A percentile compares a stretch with the other conserved stretches of the same genome.
These are phyloP conservation scores for Candida mattraensis DNA, from an alignment of 805 yeast species.

Conservation along the genomic window DNA sequence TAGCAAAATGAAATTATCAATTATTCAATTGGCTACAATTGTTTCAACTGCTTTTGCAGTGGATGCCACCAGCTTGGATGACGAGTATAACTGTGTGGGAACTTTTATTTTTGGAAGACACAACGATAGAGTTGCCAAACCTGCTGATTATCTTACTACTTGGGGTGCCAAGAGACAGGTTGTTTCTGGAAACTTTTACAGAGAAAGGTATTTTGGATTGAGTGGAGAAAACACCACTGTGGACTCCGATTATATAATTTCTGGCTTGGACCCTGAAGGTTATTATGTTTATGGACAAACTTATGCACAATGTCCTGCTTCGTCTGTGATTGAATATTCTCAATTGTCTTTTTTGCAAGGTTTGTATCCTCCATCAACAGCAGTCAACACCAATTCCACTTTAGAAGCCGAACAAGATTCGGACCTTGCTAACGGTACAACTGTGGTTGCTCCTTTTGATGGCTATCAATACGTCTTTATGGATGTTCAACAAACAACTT, in stretches of 20 bases:
- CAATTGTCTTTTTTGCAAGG: conserved; percentile 48
- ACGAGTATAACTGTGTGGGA: conserved; percentile 36
- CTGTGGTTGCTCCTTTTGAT: conserved; percentile 37
- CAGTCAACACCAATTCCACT: conserved; percentile 25
- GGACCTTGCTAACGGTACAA: conserved; percentile 40
- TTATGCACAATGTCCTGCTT: conserved; percentile 37
- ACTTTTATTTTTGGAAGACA: conserved; percentile 49
- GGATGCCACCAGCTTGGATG: conserved; percentile 23
- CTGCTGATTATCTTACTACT: conserved; percentile 44
- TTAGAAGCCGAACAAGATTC: conserved; percentile 32
- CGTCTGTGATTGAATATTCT: conserved; percentile 40
- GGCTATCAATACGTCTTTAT: conserved; percentile 49
- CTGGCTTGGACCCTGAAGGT: conserved; percentile 36
- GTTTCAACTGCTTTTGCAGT: conserved; percentile 14
- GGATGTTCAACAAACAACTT: conserved; percentile 35
- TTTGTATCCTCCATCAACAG: conserved; percentile 42
- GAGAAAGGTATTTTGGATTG: conserved; percentile 43
- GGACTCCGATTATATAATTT: conserved; percentile 31
- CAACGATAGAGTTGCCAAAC: conserved; percentile 49
- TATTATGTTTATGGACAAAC: conserved; percentile 37
- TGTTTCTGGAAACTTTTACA: conserved; percentile 40
- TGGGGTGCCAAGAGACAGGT: conserved; percentile 40
- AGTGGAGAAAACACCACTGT: conserved; percentile 25
- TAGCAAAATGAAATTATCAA: too few relatives aligned
- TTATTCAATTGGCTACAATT: conserved; percentile 4